Base-by-base conservation (phyloP, 208 protist genomes). In the Trypanosomatidae sp. region DNA sequence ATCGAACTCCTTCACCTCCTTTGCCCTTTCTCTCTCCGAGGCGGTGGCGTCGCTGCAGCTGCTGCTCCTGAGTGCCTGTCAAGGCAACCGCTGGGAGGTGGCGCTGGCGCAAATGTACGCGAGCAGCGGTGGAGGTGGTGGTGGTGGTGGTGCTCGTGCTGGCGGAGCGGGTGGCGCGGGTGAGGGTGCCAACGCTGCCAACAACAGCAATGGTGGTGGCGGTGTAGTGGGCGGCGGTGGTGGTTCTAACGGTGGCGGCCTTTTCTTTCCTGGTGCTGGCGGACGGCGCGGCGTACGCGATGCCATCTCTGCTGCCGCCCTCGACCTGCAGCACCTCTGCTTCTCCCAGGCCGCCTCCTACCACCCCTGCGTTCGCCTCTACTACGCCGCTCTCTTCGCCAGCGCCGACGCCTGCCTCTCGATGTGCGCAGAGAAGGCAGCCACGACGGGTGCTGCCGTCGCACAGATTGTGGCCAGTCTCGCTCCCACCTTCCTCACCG, bases 1-100 rank as follows among this genome's bases (percentile, higher is more conserved):
- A n/a, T 13, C n/a, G 1, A 74, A 66, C 43, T 53, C 46, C 33
- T 77, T 77, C 41, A 5, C 25, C 7, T 3, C 52, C 9, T 75
- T 75, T 30, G 66, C 77, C 33, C 28, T 65, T 8, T 76, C 79
- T 6, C 81, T 94, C 25, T 78, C 85, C 5, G 83, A 89, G 39
- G 84, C 87, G 22, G 81, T 91, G 53, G 84, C 85, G n/a, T 82
- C 82, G 22, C 72, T 94, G 66, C 90, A 94, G 58, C 75, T 94
- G 33, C 75, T 92, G 52, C 78, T 92, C 9, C 85, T 94, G 19
- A 85, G 90, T 65, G 79, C 87, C 17, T 90, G 87, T 58, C 78
- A 89, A 53, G 74, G 75, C 62, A 74, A 47, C 36, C 64, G 76
- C 6, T 80, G 76, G 76, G 76, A 80, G 41, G 70, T 72, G 64